A percentile compares a stretch with the other conserved stretches of the same genome.
These are phyloP conservation scores for Fragaria vesca DNA, from an alignment of 306 rosid species.

Conservation along the genomic window DNA sequence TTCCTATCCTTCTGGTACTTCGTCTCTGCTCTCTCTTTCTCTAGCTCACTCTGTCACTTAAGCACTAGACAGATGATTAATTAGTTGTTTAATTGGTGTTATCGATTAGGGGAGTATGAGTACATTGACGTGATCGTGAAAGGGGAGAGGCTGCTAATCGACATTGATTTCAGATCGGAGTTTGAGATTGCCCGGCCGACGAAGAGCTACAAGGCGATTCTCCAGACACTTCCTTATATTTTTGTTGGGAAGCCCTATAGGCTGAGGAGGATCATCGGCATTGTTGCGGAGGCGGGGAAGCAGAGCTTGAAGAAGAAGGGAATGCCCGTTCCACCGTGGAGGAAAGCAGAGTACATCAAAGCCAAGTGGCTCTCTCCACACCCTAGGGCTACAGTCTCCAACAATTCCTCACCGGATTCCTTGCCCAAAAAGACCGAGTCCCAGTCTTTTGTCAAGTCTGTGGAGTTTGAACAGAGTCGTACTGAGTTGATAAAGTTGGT, in stretches of 20 bases:
- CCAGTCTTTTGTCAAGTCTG: slow-evolving; percentile 7
- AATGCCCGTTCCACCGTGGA: slow-evolving; percentile 82
- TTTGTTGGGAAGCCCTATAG: slow-evolving; percentile 69
- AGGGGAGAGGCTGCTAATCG: slow-evolving; percentile 54
- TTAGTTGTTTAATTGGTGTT: background rate
- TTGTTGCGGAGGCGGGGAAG: slow-evolving; percentile 74
- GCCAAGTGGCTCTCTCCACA: slow-evolving; percentile 73
- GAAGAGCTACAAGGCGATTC: slow-evolving; percentile 49
- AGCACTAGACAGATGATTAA: background rate
- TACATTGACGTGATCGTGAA: slow-evolving; percentile 57
- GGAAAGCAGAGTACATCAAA: slow-evolving; percentile 61
- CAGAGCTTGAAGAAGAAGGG: slow-evolving; percentile 79
- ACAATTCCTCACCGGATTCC: background rate
- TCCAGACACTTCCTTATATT: slow-evolving; percentile 62
- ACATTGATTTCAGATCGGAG: slow-evolving; percentile 78
- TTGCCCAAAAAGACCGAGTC: background rate
- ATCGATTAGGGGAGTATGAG: slow-evolving; percentile 62
- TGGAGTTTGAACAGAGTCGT: slow-evolving; percentile 5
- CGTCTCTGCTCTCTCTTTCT: background rate
- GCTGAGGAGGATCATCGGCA: slow-evolving; percentile 47
- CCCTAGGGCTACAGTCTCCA: slow-evolving; percentile 18
- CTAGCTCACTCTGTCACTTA: background rate
- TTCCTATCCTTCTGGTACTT: slow-evolving; percentile 62
- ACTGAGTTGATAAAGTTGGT: background rate
- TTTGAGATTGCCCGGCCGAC: slow-evolving; percentile 80